Conservation (phyloP, 805 yeast genomes). For the Maudiozyma serrabonitensis region DNA sequence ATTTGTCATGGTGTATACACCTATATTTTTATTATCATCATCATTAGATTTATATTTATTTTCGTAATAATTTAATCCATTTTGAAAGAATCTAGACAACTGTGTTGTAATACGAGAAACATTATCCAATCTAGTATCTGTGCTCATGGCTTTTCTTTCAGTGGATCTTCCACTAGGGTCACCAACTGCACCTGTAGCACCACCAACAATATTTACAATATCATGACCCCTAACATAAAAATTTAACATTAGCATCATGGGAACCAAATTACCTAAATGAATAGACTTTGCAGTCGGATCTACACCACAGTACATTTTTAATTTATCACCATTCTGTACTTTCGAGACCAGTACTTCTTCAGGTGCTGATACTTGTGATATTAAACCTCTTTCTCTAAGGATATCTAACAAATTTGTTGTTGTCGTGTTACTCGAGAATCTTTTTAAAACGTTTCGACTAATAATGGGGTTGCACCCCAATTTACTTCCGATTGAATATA, state of each 20-base stretch:
- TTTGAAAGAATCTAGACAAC: conserved; percentile 46
- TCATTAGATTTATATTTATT: conserved; percentile 28
- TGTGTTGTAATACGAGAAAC: conserved; percentile 52
- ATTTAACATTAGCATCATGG: conserved; percentile 76
- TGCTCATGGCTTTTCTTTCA: conserved; percentile 58
- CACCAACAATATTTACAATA: conserved; percentile 79
- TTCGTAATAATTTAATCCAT: conserved; percentile 54
- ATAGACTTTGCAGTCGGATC: conserved; percentile 89
- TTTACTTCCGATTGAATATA: too few species aligned
- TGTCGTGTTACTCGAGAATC: not conserved
- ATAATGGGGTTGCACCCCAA: too few species aligned
- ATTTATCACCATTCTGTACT: conserved; percentile 20
- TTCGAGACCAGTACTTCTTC: conserved; percentile 9
- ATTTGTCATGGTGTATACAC: conserved; percentile 41
- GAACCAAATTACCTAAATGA: conserved; percentile 85
- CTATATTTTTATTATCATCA: conserved; percentile 25
- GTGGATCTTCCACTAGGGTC: conserved; percentile 90
- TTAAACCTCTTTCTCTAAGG: conserved; percentile 19
- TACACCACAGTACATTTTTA: conserved; percentile 83
- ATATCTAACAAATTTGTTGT: conserved; percentile 8
- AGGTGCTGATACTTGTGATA: conserved; percentile 26
- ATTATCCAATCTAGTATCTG: conserved; percentile 43
- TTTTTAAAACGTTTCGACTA: too few species aligned
- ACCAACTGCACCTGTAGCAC: conserved; percentile 93
- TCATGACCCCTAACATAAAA: conserved; percentile 78